These are phyloP conservation scores for Suhomyces sp. DNA, from an alignment of 805 yeast genomes.

Conservation along the genomic window DNA sequence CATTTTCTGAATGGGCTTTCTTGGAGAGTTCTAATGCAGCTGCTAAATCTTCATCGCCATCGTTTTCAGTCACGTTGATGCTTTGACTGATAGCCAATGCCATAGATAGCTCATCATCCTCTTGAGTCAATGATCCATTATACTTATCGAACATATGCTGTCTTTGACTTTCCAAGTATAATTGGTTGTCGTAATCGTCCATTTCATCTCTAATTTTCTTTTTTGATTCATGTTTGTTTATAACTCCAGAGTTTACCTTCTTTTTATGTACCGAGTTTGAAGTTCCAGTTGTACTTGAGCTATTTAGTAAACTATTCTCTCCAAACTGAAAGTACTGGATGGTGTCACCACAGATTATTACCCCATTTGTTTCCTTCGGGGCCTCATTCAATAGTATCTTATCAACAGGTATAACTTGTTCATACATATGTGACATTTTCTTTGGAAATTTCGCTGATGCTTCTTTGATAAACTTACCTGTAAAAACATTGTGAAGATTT, in stretches of 20 bases:
- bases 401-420: slow-evolving; percentile 24
- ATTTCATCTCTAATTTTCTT: slow-evolving; percentile 33
- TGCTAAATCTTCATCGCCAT: slow-evolving; percentile 31
- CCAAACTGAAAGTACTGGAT: slow-evolving; percentile 52
- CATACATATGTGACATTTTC: slow-evolving; percentile 21
- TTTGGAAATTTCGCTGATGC: slow-evolving; percentile 31
- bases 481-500: slow-evolving; percentile 41
- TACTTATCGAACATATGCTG: slow-evolving; percentile 40
- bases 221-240: slow-evolving; percentile 20
- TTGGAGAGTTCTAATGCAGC: slow-evolving; percentile 21
- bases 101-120: slow-evolving; percentile 26
- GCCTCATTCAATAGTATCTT: slow-evolving; percentile 26
- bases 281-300: slow-evolving; percentile 9
- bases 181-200: slow-evolving; percentile 35
- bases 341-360: slow-evolving; percentile 40
- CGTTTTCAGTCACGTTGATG: slow-evolving; percentile 11
- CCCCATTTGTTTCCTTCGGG: slow-evolving; percentile 32
- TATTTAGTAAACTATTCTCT: slow-evolving; percentile 19
- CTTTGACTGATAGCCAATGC: slow-evolving; percentile 39
- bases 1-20: no score
- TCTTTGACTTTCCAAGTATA: slow-evolving; percentile 21
- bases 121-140: slow-evolving; percentile 41
- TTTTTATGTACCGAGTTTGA: slow-evolving; percentile 9
- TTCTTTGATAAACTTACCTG: slow-evolving; percentile 41
- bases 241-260: slow-evolving; percentile 18